phyloP scores from a whole-genome alignment of 352 stramenopile genomes.

The Pythium sukuiense region DNA sequence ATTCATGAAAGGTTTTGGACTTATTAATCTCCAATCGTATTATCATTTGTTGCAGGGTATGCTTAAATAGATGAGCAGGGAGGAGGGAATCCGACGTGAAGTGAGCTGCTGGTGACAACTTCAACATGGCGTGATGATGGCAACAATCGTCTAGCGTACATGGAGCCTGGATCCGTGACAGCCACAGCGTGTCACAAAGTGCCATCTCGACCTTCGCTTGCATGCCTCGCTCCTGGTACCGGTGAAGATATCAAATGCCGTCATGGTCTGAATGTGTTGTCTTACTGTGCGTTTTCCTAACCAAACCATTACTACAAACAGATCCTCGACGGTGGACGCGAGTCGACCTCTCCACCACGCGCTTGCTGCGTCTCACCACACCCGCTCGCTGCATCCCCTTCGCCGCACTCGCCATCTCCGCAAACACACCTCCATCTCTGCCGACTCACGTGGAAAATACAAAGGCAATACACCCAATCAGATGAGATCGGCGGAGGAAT shows the following conservation, averaged over 20 bases:
- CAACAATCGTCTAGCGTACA: neutral
- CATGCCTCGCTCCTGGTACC: neutral
- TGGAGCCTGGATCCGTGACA: neutral
- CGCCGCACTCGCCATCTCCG: neutral
- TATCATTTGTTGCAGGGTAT: conserved; percentile 3
- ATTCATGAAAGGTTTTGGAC: neutral
- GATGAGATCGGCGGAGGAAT: conserved; percentile 1
- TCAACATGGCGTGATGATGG: conserved; percentile 19
- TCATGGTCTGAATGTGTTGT: neutral
- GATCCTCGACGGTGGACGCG: neutral
- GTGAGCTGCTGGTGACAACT: conserved; percentile 11
- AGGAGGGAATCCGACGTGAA: conserved; percentile 23
- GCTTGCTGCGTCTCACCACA: neutral
- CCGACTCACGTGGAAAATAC: conserved; percentile 2
- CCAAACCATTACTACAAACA: conserved; percentile 25
- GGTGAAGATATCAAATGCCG: neutral
- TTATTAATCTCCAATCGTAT: too few species aligned
- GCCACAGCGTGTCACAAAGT: neutral
- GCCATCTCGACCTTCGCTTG: neutral
- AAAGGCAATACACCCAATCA: neutral
- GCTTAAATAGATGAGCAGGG: neutral
- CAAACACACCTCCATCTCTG: neutral
- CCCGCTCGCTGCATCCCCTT: neutral
- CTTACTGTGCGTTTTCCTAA: conserved; percentile 13
- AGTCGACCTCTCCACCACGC: neutral